Evolutionary conservation across 2,329 filamentous ascomycete genomes (phyloP), one percentile per base, ranked within the genome.

Genomic region (Zasmidium citrigriseum): DNA sequence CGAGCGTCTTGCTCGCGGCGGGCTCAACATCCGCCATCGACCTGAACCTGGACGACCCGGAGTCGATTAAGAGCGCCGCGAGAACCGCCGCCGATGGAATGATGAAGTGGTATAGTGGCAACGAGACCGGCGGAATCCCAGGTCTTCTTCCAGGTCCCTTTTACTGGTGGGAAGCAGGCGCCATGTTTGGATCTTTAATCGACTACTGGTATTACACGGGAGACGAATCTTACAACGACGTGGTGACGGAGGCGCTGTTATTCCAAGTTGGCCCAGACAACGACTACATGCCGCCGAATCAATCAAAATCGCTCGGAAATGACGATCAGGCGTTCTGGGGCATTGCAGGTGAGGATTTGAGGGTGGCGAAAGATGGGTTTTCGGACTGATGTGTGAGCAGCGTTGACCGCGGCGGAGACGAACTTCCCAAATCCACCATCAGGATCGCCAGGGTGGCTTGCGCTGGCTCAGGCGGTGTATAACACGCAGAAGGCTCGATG

Each of bases 161-260:
- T 71, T 90, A 89, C 78, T 91, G 88, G 88, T 90, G 87, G 88
- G 85, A 90, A 71, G 84, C 84, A 20, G 72, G 72, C 20, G 72
- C 68, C 54, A 74, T 91, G 75, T 89, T 88, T 80, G 85, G 86
- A 61, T 83, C 86, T 1, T 76, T 89, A 65, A 79, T 90, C 46
- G 86, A 90, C 72, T 90, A 90, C 72, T 88, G 86, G 83, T 83
- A 86, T 61, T 80, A 83, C 58, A 89, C 87, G 0, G 86, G 86
- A 57, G 87, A 90, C 71, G 68, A 75, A 2, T 80, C 80, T 52
- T 89, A 87, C 75, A 89, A 89, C 72, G 70, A 80, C 10, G 77
- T 84, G 14, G 76, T 86, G n/a, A 83, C 78, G 50, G 68, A 84
- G 60, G 85, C 81, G 3, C 74, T 89, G 68, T 68, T 86, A 14